Evolutionary conservation across 73 alveolate species (phyloP), one percentile per base, ranked within the genome.

Genomic region (Paramecium sonneborni): DNA sequence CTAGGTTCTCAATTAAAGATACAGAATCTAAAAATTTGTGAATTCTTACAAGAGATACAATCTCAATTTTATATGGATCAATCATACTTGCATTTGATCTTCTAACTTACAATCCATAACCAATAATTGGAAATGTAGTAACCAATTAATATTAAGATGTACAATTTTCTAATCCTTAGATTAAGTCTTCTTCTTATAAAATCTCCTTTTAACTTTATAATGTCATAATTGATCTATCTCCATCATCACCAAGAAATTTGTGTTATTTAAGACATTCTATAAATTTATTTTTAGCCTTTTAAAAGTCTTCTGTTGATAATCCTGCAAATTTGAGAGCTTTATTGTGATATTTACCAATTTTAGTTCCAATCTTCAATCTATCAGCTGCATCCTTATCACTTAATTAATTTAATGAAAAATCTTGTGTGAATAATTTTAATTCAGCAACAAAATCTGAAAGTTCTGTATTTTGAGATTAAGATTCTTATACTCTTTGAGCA

Each of bases 11-110:
- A 21, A 43, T n/a, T 24, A 88, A 24, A 15, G 94, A 38, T 10
- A 88, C 74, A 11, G 91, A 57, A 88, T 88, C 94, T 38, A 69
- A 11, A 70, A 43, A 76, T 35, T 88, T 88, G 48, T 88, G 94
- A 21, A 57, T 57, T 43, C 67, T 88, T 20, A 85, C 94, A 1
- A 88, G 18, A 55, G 68, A 69, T 43, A 35, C 46, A 44, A 88
- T 52, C 48, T 70, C 87, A 68, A 88, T 38, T 28, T 23, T 69
- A 18, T 34, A 88, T 35, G 94, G 94, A 44, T 88, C 74, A 38
- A 88, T 88, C 94, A 88, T 88, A 24, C 88, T 46, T 18, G 88
- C 94, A 88, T 88, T 67, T n/a, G 69, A 69, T 88, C 94, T 88
- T 34, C 28, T 88, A 2, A 88, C 57, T 5, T 43, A 79, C 9